phyloP scores from a whole-genome alignment of 805 yeast genomes.

The Torulaspora gathmanii region DNA sequence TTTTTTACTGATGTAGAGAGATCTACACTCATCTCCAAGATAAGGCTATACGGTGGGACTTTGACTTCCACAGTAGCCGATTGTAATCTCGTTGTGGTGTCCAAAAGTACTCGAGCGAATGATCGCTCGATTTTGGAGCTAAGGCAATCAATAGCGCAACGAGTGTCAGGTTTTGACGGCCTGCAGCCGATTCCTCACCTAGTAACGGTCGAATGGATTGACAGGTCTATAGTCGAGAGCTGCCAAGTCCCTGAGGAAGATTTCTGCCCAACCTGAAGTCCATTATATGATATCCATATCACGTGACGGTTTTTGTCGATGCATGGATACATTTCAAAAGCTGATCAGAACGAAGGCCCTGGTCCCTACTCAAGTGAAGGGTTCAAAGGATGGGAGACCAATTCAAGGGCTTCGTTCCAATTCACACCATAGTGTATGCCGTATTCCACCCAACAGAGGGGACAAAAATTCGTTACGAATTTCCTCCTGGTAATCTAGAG shows the following conservation, averaged over 20 bases:
- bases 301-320: neutral
- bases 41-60: slow-evolving; percentile 45
- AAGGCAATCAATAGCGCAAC: slow-evolving; percentile 4
- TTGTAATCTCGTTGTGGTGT: slow-evolving; percentile 41
- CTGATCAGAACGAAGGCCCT: slow-evolving; percentile 1
- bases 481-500: slow-evolving; percentile 58
- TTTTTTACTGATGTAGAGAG: neutral
- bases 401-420: slow-evolving; percentile 76
- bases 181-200: slow-evolving; percentile 31
- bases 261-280: slow-evolving; percentile 13
- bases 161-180: slow-evolving; percentile 1
- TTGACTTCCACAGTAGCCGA: slow-evolving; percentile 27
- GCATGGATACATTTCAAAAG: neutral
- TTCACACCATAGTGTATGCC: slow-evolving; percentile 80
- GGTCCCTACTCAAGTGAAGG: neutral
- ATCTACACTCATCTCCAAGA: slow-evolving; percentile 7
- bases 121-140: slow-evolving; percentile 1
- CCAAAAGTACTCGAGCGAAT: slow-evolving; percentile 9
- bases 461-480: slow-evolving; percentile 84
- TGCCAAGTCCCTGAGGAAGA: slow-evolving; percentile 35
- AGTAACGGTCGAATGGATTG: slow-evolving; percentile 39
- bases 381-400: slow-evolving; percentile 20
- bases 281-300: neutral
- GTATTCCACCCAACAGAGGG: slow-evolving; percentile 96
- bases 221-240: slow-evolving; percentile 32